Conservation (phyloP, 768 basidiomycete genomes). For the Glaciozyma martinii region DNA sequence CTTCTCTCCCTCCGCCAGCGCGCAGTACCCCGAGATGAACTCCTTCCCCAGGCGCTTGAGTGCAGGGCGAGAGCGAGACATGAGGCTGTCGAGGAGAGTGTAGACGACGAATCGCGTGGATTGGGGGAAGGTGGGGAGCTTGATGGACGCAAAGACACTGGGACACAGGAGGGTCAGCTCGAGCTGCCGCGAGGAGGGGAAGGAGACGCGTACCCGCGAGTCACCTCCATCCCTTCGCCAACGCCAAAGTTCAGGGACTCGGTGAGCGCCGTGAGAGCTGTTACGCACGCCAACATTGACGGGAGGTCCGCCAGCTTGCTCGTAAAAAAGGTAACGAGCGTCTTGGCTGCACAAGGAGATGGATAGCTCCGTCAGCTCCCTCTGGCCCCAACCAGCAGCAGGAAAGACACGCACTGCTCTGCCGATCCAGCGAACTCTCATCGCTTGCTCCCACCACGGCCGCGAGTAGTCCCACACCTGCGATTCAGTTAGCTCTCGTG, state of each 20-base stretch:
- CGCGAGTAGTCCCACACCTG: conserved; percentile 79
- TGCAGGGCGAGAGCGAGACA: conserved; percentile 51
- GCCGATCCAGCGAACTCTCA: conserved; percentile 57
- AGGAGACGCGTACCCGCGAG: conserved; percentile 49
- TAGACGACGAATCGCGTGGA: conserved; percentile 73
- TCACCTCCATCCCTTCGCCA: conserved; percentile 55
- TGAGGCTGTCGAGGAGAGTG: conserved; percentile 64
- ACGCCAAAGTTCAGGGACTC: conserved; percentile 56
- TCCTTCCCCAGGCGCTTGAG: conserved; percentile 24
- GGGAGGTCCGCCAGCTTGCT: conserved; percentile 67
- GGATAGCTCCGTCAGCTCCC: neutral
- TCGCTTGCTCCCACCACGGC: conserved; percentile 58
- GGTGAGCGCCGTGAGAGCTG: conserved; percentile 62
- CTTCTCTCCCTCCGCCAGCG: conserved; percentile 87
- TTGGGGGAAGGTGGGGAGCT: conserved; percentile 72
- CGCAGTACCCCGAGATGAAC: conserved; percentile 67
- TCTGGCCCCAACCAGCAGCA: conserved; percentile 1
- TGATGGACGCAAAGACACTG: conserved; percentile 69
- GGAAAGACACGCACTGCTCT: conserved; percentile 53
- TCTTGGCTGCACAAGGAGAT: conserved; percentile 52
- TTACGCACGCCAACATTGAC: conserved; percentile 70
- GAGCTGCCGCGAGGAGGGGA: too few relatives aligned
- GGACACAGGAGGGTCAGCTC: neutral
- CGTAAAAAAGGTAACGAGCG: conserved; percentile 71
- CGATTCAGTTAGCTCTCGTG: neutral